Conservation (phyloP, 495 filamentous ascomycete species). For the Entonaema liquescens region DNA sequence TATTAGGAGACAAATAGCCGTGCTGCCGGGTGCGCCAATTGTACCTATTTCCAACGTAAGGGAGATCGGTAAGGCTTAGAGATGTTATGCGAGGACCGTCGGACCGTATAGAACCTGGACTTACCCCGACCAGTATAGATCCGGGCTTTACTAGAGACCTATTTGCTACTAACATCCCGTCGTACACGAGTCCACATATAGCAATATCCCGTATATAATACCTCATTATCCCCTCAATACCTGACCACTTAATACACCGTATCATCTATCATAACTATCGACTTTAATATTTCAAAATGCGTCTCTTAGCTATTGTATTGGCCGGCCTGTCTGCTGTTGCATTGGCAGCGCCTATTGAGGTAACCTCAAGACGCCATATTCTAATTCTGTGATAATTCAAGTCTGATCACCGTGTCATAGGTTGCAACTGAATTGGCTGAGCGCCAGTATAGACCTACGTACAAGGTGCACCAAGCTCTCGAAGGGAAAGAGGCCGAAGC, state of each 20-base stretch:
- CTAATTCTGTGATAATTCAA: neutral
- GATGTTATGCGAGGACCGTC: neutral
- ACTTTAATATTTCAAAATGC: slow-evolving; percentile 16
- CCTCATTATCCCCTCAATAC: neutral
- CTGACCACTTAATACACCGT: neutral
- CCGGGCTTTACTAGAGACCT: neutral
- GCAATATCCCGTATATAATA: neutral
- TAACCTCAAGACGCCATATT: neutral
- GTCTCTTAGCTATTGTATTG: slow-evolving; percentile 23
- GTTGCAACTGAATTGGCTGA: neutral
- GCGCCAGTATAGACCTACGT: neutral
- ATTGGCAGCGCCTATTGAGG: slow-evolving; percentile 29
- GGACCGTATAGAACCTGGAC: neutral
- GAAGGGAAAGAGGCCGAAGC: neutral
- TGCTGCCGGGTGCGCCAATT: neutral
- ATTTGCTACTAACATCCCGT: neutral
- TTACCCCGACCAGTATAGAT: neutral
- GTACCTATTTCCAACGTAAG: neutral
- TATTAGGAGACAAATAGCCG: neutral
- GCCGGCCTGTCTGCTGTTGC: slow-evolving; percentile 25
- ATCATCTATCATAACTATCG: neutral
- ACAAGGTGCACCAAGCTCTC: neutral
- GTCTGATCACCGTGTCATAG: slow-evolving; percentile 10
- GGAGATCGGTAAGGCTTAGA: neutral
- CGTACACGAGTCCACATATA: neutral